Conservation (phyloP, 2,329 filamentous ascomycete genomes). For the Fusarium proliferatum region DNA sequence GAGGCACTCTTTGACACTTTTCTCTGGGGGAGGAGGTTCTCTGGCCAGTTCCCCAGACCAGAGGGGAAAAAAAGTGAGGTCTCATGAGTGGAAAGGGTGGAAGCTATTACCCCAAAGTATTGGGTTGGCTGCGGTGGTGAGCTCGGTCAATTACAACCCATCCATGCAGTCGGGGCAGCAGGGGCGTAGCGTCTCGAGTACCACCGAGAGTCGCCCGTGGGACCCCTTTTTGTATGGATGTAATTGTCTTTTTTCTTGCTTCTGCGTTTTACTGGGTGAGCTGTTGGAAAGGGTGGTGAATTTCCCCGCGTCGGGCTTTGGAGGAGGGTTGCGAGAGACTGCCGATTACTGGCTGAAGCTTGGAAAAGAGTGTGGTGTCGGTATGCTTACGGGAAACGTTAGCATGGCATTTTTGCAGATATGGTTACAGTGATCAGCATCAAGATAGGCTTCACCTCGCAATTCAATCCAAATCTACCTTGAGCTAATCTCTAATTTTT, state of each 20-base stretch:
- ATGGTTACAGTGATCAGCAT: background rate
- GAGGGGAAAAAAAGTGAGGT: background rate
- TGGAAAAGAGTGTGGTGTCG: background rate
- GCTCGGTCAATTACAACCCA: constrained; percentile 47
- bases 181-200: constrained; percentile 48
- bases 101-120: constrained; percentile 22
- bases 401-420: background rate
- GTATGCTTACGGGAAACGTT: background rate
- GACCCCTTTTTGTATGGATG: constrained; percentile 1
- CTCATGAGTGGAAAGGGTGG: background rate
- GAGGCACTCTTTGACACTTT: constrained; percentile 30
- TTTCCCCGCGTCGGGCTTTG: constrained; percentile 36
- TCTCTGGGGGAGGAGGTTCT: constrained; percentile 19
- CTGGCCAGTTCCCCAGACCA: constrained; percentile 7
- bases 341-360: constrained; percentile 5
- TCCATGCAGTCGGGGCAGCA: constrained; percentile 35
- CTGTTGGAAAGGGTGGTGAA: background rate
- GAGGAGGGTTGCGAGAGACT: constrained; percentile 13
- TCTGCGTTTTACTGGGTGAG: background rate
- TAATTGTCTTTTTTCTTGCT: background rate
- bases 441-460: background rate
- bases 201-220: constrained; percentile 49
- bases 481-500: background rate
- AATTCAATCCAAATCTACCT: background rate
- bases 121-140: constrained; percentile 28